phyloP scores from a whole-genome alignment of 805 yeast species.

The Suhomyces pyralidae region DNA sequence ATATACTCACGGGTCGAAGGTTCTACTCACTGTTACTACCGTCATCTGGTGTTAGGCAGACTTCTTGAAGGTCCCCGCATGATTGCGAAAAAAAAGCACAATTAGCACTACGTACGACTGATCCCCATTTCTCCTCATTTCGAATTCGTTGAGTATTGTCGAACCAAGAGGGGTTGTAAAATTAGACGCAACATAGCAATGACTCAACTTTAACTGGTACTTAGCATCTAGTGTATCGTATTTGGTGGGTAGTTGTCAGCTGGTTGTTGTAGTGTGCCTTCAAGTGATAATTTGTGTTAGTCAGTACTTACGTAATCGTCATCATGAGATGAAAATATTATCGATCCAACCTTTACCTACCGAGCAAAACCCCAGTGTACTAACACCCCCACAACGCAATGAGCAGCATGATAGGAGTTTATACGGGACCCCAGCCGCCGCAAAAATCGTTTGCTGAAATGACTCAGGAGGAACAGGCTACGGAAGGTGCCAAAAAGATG shows the following conservation, averaged over 20 bases:
- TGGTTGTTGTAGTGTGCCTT: not conserved
- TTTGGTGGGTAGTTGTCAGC: not conserved
- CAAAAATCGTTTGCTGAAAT: slow-evolving; percentile 59
- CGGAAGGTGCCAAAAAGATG: slow-evolving; percentile 81
- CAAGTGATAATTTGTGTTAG: not conserved
- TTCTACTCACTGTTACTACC: not conserved
- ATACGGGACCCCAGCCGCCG: slow-evolving; percentile 31
- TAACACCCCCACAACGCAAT: not conserved
- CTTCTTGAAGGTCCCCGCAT: not conserved
- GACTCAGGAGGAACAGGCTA: slow-evolving; percentile 92
- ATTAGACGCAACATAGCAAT: not conserved
- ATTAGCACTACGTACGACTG: not conserved
- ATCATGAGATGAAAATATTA: not conserved
- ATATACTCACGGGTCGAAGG: not conserved
- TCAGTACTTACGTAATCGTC: not conserved
- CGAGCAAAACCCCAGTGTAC: not conserved
- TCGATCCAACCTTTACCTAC: not conserved
- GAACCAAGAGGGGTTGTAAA: not conserved
- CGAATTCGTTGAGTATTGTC: not conserved
- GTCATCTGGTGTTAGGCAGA: not conserved
- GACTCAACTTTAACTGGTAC: not conserved
- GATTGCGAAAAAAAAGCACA: not conserved
- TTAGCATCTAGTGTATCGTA: not conserved
- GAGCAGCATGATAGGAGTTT: slow-evolving; percentile 38
- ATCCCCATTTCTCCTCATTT: not conserved